Base-by-base conservation (phyloP, 1,284 basidiomycete genomes). In the Abortiporus biennis region DNA sequence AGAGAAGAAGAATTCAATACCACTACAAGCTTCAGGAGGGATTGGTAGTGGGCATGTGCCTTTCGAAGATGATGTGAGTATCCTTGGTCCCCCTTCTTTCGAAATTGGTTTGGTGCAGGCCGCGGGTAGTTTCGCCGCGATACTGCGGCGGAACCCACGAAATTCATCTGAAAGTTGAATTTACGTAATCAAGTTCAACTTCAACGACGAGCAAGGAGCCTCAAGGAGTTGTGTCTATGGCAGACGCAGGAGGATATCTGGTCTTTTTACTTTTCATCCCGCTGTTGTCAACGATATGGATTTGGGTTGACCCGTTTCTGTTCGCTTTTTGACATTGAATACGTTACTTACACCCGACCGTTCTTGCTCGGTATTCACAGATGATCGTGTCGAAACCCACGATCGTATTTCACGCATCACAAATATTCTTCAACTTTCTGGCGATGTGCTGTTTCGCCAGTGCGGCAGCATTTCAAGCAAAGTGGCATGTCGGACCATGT, bases 401-500 rank as follows among this genome's bases (percentile, higher is more conserved):
- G 45, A 84, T 89, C 54, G 70, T 88, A 37, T 80, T 82, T 59
- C 77, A 85, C 59, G 61, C 73, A 17, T 78, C 73, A 1, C 82
- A 92, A 69, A 72, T 79, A 42, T 92, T 94, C 70, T 90, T 93
- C 76, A 84, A 85, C 58, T 93, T 94, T 58, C 72, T 94, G 36
- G 80, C 87, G 8, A 85, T 93, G 78, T 85, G 82, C 42, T 92
- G 87, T 57, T 91, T 89, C 55, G 91, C 84, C 3, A 84, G 84
- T 50, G 85, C 91, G 2, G 91, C 91, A 0, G 70, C 72, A 16
- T 95, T 94, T 61, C 92, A 95, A 53, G 80, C 84, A 4, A 84
- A 85, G 53, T 92, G 79, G 78, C 53, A 68, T 15, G 74, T 93
- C 31, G 85, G 86, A 3, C 87, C 89, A 41, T 92, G 91, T 92